These are phyloP conservation scores for Paracorniculantispora psalliotae DNA, from an alignment of 2,329 filamentous ascomycete genomes.

Conservation along the genomic window DNA sequence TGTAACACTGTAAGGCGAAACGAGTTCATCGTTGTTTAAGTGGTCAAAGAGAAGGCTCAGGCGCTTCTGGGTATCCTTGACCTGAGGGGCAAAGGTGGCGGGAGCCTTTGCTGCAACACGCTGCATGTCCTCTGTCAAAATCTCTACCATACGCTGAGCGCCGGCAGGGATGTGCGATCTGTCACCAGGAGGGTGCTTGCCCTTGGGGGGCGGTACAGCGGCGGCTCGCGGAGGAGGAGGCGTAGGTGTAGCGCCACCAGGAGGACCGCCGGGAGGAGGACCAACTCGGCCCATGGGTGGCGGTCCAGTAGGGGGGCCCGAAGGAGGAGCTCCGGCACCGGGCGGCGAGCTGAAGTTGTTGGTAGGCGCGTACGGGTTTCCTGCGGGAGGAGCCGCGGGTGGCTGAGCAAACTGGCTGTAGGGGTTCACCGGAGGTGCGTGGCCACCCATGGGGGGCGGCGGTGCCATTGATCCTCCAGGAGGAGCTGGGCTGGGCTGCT, in stretches of 20 bases:
- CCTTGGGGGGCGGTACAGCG: conserved; percentile 46
- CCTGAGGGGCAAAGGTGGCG: conserved; percentile 78
- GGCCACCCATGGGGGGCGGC: conserved; percentile 35
- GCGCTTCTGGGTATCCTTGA: conserved; percentile 90
- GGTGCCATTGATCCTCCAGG: conserved; percentile 36
- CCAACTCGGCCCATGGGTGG: conserved; percentile 29
- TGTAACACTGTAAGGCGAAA: conserved; percentile 72
- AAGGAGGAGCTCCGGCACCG: conserved; percentile 32
- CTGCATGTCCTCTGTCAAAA: conserved; percentile 79
- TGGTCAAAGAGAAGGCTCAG: conserved; percentile 94
- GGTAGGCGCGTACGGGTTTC: conserved; percentile 34
- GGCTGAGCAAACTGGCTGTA: conserved; percentile 33
- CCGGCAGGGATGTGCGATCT: conserved; percentile 78
- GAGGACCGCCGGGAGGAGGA: conserved; percentile 23
- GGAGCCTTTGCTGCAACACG: conserved; percentile 83
- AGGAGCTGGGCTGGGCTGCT: conserved; percentile 44
- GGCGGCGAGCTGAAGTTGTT: conserved; percentile 47
- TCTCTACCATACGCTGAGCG: conserved; percentile 74
- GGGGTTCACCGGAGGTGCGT: conserved; percentile 42
- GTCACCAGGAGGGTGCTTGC: conserved; percentile 76
- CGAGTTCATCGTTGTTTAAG: conserved; percentile 88
- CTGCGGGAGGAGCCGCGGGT: conserved; percentile 21
- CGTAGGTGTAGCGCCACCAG: conserved; percentile 23
- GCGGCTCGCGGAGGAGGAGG: conserved; percentile 45
- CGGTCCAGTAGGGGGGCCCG: conserved; percentile 32